Evolutionary conservation across 768 basidiomycete species (phyloP), one percentile per base, ranked within the genome.

Genomic region (Porpolomopsis calyptriformis): DNA sequence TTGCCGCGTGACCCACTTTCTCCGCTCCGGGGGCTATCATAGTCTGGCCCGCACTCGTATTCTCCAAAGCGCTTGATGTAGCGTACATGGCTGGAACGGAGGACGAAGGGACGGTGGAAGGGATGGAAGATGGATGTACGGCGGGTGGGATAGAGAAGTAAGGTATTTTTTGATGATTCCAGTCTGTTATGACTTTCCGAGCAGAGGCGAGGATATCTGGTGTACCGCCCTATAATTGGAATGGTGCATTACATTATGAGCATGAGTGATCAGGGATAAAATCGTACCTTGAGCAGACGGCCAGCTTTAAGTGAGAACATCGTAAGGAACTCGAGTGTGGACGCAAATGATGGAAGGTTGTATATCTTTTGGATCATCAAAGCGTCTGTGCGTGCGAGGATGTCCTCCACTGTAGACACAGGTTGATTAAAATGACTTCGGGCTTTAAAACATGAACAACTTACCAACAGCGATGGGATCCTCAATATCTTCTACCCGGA

Each of bases 101-200:
- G 12, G 33, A 24, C 2, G 23, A 14, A 27, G 38, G 43, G 59
- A 64, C 73, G 60, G 4, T 68, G 8, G 71, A 71, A 4, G 85
- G 83, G 47, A 89, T 70, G 25, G 77, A 71, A 1, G 87, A 88
- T 0, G 88, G 82, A 59, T 93, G 89, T 2, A 87, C 60, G 6
- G 68, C 57, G 0, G 94, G 92, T 7, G 92, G 90, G 1, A 68
- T 60, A 3, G 90, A 87, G 65, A 73, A 87, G 65, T 88, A 98
- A 0, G 88, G 85, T 9, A 97, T 94, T 58, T 90, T 94, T 60
- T 96, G 91, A 47, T 88, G 79, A 56, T 97, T 97, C 93, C 94
- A 99, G 59, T 99, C 92, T 40, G 70, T 76, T 1, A 97, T 63
- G 19, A 97, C 74, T 11, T 83, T 78, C 25, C 88, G 80, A 0